Evolutionary conservation across 2,329 filamentous ascomycete species (phyloP).

Genomic region (Colletotrichum spaethianum): DNA sequence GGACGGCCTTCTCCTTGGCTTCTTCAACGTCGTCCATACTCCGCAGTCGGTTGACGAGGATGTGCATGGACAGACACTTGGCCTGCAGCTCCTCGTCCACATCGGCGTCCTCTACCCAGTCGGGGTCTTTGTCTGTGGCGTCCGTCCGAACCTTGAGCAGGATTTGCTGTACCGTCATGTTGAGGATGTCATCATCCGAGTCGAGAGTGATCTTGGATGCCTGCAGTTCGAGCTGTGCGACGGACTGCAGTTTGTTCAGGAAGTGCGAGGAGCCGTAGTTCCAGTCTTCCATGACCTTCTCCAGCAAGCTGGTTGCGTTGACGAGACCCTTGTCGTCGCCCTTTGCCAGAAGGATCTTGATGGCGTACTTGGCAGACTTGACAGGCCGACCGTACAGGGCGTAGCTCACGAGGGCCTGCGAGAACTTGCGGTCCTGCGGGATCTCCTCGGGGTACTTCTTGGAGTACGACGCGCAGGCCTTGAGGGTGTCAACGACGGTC

Average conservation of each 20-base stretch:
- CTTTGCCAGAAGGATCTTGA: conserved; percentile 88
- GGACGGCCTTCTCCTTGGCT: conserved; percentile 72
- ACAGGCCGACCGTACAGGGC: conserved; percentile 86
- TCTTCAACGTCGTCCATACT: conserved; percentile 66
- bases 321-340: conserved; percentile 81
- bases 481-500: conserved; percentile 88
- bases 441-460: conserved; percentile 89
- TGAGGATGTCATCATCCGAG: conserved; percentile 81
- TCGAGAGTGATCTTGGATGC: conserved; percentile 81
- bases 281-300: conserved; percentile 82
- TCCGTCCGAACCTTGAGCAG: conserved; percentile 78
- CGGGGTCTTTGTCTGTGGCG: conserved; percentile 68
- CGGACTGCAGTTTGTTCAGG: conserved; percentile 79
- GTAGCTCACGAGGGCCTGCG: conserved; percentile 85
- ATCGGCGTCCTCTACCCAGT: conserved; percentile 77
- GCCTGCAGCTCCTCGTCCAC: conserved; percentile 86
- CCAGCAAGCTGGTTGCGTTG: conserved; percentile 86
- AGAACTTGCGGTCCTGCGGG: conserved; percentile 84
- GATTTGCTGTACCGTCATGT: conserved; percentile 82
- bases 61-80: conserved; percentile 87
- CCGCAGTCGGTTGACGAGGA: conserved; percentile 88
- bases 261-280: conserved; percentile 81
- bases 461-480: conserved; percentile 93
- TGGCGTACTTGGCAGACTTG: conserved; percentile 91
- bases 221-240: conserved; percentile 83